Base-by-base conservation (phyloP, 2,329 filamentous ascomycete species). In the Magnaporthiopsis rhizophila region DNA sequence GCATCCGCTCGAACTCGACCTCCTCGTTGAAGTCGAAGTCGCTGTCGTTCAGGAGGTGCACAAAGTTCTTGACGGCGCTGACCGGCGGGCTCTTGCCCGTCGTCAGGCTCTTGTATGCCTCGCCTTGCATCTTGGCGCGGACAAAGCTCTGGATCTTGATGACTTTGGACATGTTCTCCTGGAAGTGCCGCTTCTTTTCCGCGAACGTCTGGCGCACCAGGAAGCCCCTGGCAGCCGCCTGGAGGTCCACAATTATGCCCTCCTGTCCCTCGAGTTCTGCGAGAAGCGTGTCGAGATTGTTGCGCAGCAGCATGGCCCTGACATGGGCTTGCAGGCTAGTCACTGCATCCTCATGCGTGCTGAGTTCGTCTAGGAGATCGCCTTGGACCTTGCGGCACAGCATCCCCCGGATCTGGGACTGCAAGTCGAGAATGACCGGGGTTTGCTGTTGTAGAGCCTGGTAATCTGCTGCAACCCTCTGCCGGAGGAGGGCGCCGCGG, bases 21-120 rank as follows among this genome's bases (percentile, higher is more conserved):
- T 99, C 95, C 74, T 98, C 94, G 73, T 99, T 96, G 77, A 99
- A 99, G 74, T 99, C 95, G 71, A 99, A 97, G 72, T 97, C 94
- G 71, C 92, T 98, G 76, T 99, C 95, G 72, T 98, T 99, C 65
- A 99, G 86, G 53, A 99, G 83, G 75, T 99, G 95, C 2, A 99
- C 92, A 74, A 99, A 99, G 74, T 96, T 96, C 80, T 98, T 97
- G 73, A 99, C 91, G 0, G 96, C 97, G 56, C 92, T 92, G 65
- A 99, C 92, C 0, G 95, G 95, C 30, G 95, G 95, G 73, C 98
- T 98, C 78, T 97, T 97, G 66, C 95, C 96, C 38, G 88, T 93
- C 2, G 93, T 98, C 68, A 99, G 82, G 74, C 91, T 97, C 83
- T 97, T 97, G 81, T 99, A 99, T 2, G 95, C 95, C 77, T 99